Evolutionary conservation across 2,329 filamentous ascomycete species (phyloP).

Genomic region (Daldinia eschscholtzii): DNA sequence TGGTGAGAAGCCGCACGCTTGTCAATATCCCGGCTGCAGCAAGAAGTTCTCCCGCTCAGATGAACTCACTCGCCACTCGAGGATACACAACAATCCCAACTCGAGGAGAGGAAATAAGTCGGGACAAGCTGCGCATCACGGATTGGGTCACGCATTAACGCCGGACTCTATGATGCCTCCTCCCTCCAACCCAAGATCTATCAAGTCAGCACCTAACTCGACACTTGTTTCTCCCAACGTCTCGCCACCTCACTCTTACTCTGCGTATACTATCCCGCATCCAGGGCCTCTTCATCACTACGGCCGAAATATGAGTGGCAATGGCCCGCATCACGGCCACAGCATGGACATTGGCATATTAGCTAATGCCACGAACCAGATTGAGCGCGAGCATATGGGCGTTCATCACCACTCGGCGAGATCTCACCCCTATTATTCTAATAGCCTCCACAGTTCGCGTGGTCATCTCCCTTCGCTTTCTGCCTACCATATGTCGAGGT

Average conservation of each 20-base stretch:
- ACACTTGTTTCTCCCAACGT: slow-evolving; percentile 93
- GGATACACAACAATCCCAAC: slow-evolving; percentile 99
- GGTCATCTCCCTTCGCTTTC: slow-evolving; percentile 80
- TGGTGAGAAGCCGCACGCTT: slow-evolving; percentile 97
- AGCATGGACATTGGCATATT: slow-evolving; percentile 70
- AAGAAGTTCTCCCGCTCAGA: slow-evolving; percentile 98
- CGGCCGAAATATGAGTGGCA: slow-evolving; percentile 57
- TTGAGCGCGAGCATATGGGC: slow-evolving; percentile 68
- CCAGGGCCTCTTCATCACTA: slow-evolving; percentile 64
- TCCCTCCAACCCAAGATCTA: slow-evolving; percentile 79
- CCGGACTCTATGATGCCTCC: slow-evolving; percentile 79
- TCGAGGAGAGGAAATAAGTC: slow-evolving; percentile 93
- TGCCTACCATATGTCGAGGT: slow-evolving; percentile 94
- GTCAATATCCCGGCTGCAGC: slow-evolving; percentile 93
- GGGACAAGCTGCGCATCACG: slow-evolving; percentile 60
- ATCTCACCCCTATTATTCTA: slow-evolving; percentile 67
- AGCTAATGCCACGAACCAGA: slow-evolving; percentile 71
- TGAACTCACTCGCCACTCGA: slow-evolving; percentile 94
- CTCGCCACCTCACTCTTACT: slow-evolving; percentile 92
- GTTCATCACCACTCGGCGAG: slow-evolving; percentile 60
- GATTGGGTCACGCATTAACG: slow-evolving; percentile 61
- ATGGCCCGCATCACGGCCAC: slow-evolving; percentile 55
- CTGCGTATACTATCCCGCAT: slow-evolving; percentile 69
- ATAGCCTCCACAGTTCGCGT: slow-evolving; percentile 63
- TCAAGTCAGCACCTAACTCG: slow-evolving; percentile 89